These are phyloP conservation scores for Aspergillus pseudoviridinutans DNA, from an alignment of 2,329 filamentous ascomycete genomes.

Conservation along the genomic window DNA sequence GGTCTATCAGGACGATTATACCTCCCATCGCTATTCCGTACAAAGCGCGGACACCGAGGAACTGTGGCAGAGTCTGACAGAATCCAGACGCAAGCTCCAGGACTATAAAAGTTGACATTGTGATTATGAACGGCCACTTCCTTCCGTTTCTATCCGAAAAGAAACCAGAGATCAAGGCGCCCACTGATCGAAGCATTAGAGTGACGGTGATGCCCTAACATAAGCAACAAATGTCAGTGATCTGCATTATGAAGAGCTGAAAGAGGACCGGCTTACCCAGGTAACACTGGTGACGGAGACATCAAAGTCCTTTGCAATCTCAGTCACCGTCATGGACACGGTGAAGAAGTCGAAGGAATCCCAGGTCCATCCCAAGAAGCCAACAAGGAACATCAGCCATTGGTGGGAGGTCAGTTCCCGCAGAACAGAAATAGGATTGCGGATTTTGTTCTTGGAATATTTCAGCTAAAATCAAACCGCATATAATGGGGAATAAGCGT, in stretches of 20 bases:
- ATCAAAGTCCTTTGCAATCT: not conserved
- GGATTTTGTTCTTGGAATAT: not conserved
- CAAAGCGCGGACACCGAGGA: not conserved
- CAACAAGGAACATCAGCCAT: slow-evolving; percentile 49
- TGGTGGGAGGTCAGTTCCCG: slow-evolving; percentile 46
- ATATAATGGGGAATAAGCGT: not conserved
- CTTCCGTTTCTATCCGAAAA: no score
- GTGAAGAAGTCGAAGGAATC: slow-evolving; percentile 66
- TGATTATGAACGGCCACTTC: no score
- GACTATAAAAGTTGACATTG: no score
- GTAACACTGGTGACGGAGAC: not conserved
- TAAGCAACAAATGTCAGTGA: no score
- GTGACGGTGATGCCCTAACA: no score
- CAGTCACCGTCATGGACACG: slow-evolving; percentile 42
- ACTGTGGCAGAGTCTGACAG: not conserved
- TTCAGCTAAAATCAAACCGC: not conserved
- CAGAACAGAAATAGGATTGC: not conserved
- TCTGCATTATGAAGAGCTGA: no score
- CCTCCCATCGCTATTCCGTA: not conserved
- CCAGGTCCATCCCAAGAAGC: slow-evolving; percentile 49
- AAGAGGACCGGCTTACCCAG: no score
- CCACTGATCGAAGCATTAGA: no score
- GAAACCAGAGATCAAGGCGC: no score
- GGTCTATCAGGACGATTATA: not conserved
- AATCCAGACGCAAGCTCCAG: no score